Percentiles rank a stretch among this genome's conserved stretches.
phyloP scores from a whole-genome alignment of 106 monocot genomes.

The Dioscorea zingiberensis region DNA sequence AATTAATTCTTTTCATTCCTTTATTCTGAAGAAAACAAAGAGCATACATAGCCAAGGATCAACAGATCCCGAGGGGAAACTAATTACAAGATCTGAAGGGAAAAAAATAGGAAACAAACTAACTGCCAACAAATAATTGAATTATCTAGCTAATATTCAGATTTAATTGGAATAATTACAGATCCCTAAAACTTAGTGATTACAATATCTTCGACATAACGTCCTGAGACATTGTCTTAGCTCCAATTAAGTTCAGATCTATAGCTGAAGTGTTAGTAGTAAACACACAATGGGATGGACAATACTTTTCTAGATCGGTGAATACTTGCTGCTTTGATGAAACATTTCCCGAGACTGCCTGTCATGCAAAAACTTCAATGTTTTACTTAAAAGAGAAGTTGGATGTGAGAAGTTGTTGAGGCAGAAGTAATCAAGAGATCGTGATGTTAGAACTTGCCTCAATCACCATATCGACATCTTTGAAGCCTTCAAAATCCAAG shows the following conservation, averaged over 20 bases:
- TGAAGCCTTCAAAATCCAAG: conserved; percentile 27
- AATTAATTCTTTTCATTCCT: too few species aligned
- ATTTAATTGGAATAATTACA: too few species aligned
- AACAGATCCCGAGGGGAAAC: too few species aligned
- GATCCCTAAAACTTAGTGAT: too few species aligned
- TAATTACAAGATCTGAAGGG: too few species aligned
- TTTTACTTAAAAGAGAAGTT: neutral
- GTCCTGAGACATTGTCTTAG: conserved; percentile 22
- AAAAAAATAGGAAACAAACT: too few species aligned
- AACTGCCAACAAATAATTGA: too few species aligned
- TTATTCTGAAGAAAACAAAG: too few species aligned
- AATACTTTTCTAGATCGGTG: conserved; percentile 20
- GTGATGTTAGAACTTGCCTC: conserved; percentile 17
- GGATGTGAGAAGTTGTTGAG: neutral
- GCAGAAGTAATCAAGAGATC: neutral
- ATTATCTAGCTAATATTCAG: too few species aligned
- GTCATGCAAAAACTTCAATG: neutral
- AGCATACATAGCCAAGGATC: too few species aligned
- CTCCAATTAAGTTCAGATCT: conserved; percentile 30
- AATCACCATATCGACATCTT: conserved; percentile 35
- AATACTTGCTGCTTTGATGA: conserved; percentile 6
- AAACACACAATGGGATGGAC: conserved; percentile 28
- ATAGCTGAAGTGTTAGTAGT: conserved; percentile 31
- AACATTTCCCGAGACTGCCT: neutral
- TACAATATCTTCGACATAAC: too few species aligned